These are phyloP conservation scores for Batkoa obscura DNA, from an alignment of 371 early-diverging fungal genomes.

Conservation along the genomic window DNA sequence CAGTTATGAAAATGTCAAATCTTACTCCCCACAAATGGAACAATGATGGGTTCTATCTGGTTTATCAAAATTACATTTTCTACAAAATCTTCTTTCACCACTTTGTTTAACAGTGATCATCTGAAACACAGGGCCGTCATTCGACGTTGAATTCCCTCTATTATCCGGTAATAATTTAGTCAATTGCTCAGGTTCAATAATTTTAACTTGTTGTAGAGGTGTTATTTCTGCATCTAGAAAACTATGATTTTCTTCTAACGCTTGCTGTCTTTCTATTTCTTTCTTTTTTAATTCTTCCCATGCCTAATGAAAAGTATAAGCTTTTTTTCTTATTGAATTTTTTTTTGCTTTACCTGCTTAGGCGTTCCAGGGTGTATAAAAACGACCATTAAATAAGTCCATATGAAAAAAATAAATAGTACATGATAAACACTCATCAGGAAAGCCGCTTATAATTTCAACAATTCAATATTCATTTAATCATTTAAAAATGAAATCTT, in stretches of 20 bases:
- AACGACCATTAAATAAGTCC: constrained; percentile 19
- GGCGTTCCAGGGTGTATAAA: constrained; percentile 21
- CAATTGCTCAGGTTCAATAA: constrained; percentile 8
- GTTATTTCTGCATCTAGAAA: background rate
- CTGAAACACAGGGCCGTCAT: background rate
- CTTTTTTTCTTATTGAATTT: background rate
- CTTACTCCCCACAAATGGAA: constrained; percentile 28
- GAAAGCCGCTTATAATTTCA: constrained; percentile 10
- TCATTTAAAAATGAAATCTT: too few species aligned
- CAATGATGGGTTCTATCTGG: constrained; percentile 48
- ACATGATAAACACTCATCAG: constrained; percentile 18
- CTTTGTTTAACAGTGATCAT: constrained; percentile 27
- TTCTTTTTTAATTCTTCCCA: background rate
- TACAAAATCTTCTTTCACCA: constrained; percentile 31
- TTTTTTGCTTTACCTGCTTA: constrained; percentile 12
- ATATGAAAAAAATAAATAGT: constrained; percentile 16
- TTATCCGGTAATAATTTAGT: background rate
- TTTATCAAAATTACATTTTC: constrained; percentile 37
- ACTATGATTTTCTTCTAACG: background rate
- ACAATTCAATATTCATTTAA: background rate
- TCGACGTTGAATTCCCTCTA: background rate
- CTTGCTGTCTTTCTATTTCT: too few species aligned
- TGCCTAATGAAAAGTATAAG: background rate
- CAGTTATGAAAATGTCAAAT: background rate
- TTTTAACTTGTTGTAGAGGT: constrained; percentile 2